These are phyloP conservation scores for Leptographium galeiforme DNA, from an alignment of 2,329 filamentous ascomycete species.

Conservation along the genomic window DNA sequence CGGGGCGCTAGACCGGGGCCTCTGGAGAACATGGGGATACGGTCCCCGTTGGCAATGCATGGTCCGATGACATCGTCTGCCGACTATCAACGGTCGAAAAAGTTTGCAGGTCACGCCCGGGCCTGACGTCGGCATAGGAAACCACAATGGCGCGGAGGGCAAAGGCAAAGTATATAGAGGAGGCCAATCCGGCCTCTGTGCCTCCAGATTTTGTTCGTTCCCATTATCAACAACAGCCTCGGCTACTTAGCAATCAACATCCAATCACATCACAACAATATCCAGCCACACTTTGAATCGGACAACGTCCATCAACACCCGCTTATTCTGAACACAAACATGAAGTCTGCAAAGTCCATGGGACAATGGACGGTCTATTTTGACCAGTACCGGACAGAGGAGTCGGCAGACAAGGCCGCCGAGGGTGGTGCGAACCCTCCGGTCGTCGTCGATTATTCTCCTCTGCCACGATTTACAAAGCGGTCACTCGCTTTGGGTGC, in stretches of 20 bases:
- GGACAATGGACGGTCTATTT: slow-evolving; percentile 2
- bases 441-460: slow-evolving; percentile 8
- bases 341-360: neutral
- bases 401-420: slow-evolving; percentile 3
- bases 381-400: slow-evolving; percentile 6
- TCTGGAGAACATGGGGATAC: neutral
- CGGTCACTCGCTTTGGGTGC: slow-evolving; percentile 7
- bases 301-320: neutral
- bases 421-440: neutral
- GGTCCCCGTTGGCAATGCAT: neutral
- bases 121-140: neutral
- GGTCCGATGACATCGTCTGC: neutral
- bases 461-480: slow-evolving; percentile 5
- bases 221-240: neutral
- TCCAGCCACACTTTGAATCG: no score
- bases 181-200: neutral
- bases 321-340: neutral
- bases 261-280: neutral
- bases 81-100: neutral
- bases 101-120: neutral
- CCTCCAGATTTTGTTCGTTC: neutral
- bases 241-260: neutral
- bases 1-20: neutral
- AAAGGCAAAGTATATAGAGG: neutral
- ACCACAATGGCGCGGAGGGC: neutral